phyloP scores from a whole-genome alignment of 2,329 filamentous ascomycete species.

The Gnomoniopsis sp. region DNA sequence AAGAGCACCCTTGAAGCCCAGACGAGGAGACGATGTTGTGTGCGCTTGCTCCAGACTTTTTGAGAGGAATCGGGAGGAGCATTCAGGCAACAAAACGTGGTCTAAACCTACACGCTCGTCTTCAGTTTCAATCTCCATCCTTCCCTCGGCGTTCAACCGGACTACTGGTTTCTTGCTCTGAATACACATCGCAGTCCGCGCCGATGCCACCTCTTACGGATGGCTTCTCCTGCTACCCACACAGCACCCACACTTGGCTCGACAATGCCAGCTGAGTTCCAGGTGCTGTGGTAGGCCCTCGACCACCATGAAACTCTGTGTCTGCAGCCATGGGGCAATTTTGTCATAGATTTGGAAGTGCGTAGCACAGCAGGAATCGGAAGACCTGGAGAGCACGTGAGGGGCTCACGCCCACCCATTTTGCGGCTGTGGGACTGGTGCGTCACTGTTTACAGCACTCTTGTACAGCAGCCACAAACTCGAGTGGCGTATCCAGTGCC shows the following conservation, averaged over 20 bases:
- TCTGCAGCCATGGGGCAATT: conserved; percentile 49
- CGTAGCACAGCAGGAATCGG: conserved; percentile 33
- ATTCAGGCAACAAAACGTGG: too few species aligned
- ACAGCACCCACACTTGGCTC: conserved; percentile 40
- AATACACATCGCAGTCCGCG: conserved; percentile 28
- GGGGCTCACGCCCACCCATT: too few species aligned
- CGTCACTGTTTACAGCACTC: too few species aligned
- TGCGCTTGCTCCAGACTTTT: too few species aligned
- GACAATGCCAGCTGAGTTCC: conserved; percentile 35
- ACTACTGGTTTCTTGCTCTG: too few species aligned
- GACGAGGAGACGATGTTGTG: too few species aligned
- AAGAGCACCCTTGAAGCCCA: too few species aligned
- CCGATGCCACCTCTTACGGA: conserved; percentile 27
- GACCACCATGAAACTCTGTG: conserved; percentile 42
- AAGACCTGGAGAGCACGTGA: conserved; percentile 39
- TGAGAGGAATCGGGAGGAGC: too few species aligned
- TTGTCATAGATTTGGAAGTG: conserved; percentile 46
- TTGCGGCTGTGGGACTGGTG: too few species aligned
- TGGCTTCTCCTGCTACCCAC: conserved; percentile 43
- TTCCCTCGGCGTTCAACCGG: too few species aligned
- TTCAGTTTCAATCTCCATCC: conserved; percentile 10
- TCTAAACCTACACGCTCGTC: neutral
- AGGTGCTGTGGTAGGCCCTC: conserved; percentile 39
- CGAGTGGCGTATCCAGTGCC: too few species aligned
- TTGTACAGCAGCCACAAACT: too few species aligned